Evolutionary conservation across 768 basidiomycete species (phyloP).

Genomic region (Mycena galopus): DNA sequence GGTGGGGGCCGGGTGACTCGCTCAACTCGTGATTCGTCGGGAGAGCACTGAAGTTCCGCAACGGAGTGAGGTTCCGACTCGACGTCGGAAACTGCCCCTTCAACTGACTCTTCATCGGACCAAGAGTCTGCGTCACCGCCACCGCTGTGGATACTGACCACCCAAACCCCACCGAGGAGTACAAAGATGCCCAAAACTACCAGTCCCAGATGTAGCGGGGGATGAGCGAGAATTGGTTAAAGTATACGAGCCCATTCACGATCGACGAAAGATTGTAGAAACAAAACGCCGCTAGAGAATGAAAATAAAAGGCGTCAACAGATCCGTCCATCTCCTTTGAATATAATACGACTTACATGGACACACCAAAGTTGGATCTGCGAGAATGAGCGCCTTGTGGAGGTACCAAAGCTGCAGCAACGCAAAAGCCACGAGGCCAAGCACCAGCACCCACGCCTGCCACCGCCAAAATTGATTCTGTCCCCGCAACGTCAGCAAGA

Average conservation of each 20-base stretch:
- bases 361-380: constrained; percentile 88
- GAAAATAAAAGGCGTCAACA: background rate
- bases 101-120: constrained; percentile 59
- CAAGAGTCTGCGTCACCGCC: constrained; percentile 61
- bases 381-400: constrained; percentile 83
- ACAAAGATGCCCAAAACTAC: constrained; percentile 83
- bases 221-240: constrained; percentile 85
- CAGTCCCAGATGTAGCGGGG: constrained; percentile 76
- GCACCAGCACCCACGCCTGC: constrained; percentile 86
- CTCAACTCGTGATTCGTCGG: background rate
- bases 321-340: background rate
- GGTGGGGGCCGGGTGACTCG: constrained; percentile 16
- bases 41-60: constrained; percentile 5
- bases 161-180: constrained; percentile 90
- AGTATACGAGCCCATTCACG: constrained; percentile 91
- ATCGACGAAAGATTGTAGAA: constrained; percentile 96
- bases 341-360: constrained; percentile 67
- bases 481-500: constrained; percentile 81
- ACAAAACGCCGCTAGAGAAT: constrained; percentile 82
- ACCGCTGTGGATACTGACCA: constrained; percentile 79
- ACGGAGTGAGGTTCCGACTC: constrained; percentile 39
- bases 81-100: constrained; percentile 42
- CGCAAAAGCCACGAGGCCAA: constrained; percentile 80
- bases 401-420: constrained; percentile 88
- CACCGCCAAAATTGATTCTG: constrained; percentile 87